Evolutionary conservation across 2,329 filamentous ascomycete genomes (phyloP), one percentile per base, ranked within the genome.

Genomic region (Aspergillus viridinutans): DNA sequence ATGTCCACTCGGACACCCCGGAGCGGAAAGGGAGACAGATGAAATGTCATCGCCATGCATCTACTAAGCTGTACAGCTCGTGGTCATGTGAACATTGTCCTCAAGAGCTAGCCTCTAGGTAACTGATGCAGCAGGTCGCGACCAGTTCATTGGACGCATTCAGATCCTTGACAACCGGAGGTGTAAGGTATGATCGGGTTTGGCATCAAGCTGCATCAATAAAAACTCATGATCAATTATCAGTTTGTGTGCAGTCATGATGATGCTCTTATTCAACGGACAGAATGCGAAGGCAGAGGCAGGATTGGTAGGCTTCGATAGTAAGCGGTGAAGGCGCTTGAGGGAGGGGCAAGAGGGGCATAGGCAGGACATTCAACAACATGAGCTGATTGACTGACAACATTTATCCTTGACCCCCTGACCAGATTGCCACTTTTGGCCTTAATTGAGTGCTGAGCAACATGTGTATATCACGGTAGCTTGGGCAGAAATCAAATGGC

Each of bases 1-100:
- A 64, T 54, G 56, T 59, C 70, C 70, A 72, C 65, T 72, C 71
- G 70, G 71, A 71, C 59, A 60, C 59, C 60, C 65, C 68, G 70
- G 71, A 72, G 63, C 52, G 23, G 21, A 40, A 47, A 43, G 40
- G 45, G 55, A 53, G 42, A 54, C 29, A 29, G 49, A 32, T 52
- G 52, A 57, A 53, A 62, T 60, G 53, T 52, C 56, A 57, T 63
- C 23, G 50, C 49, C 20, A 55, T 50, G 60, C 55, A 47, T 50
- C 60, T 47, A 58, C 48, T 35, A 38, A 47, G 35, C 43, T 58
- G 58, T 49, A 58, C 49, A 45, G 55, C 47, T 57, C 54, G 21
- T 50, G 49, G 55, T 65, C 64, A 66, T 61, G 64, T 64, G 64
- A 64, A 55, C 56, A 55, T 58, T 26, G n/a, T 7, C 20, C 40